phyloP scores from a whole-genome alignment of 1,139 yeast species.

The Hanseniaspora gamundiae region DNA sequence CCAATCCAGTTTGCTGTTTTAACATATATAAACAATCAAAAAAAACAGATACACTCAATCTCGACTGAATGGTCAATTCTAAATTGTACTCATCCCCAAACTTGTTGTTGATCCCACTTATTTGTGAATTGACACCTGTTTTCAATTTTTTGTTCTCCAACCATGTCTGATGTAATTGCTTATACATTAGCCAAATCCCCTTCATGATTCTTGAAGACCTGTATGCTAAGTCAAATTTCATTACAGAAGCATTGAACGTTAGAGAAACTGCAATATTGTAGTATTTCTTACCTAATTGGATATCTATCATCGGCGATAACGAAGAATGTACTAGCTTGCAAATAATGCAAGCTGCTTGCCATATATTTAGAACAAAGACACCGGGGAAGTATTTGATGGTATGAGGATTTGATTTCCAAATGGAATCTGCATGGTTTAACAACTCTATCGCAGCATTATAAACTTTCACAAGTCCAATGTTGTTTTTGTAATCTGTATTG shows the following conservation, averaged over 20 bases:
- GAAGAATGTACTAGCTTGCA: conserved; percentile 71
- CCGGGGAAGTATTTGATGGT: conserved; percentile 76
- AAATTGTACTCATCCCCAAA: conserved; percentile 26
- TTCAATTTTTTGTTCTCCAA: conserved; percentile 14
- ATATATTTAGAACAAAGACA: conserved; percentile 63
- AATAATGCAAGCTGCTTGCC: conserved; percentile 87
- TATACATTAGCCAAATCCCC: conserved; percentile 83
- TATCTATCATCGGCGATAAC: conserved; percentile 52
- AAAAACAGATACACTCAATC: conserved; percentile 87
- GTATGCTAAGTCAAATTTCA: conserved; percentile 86
- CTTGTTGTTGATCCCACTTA: conserved; percentile 7
- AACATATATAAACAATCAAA: conserved; percentile 80
- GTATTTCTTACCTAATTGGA: conserved; percentile 57
- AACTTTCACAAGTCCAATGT: conserved; percentile 62
- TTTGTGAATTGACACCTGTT: too few species aligned
- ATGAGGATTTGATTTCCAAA: conserved; percentile 46
- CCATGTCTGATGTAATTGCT: conserved; percentile 28
- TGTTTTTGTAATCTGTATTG: conserved; percentile 34
- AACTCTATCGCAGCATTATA: conserved; percentile 70
- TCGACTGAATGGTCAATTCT: conserved; percentile 52
- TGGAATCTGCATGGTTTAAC: conserved; percentile 50
- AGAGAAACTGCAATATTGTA: conserved; percentile 60
- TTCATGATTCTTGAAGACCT: conserved; percentile 89
- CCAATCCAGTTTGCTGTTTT: conserved; percentile 80
- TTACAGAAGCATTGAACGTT: conserved; percentile 68